Base-by-base conservation (phyloP, 192 early-diverging fungal genomes). In the Pilobolus umbonatus region DNA sequence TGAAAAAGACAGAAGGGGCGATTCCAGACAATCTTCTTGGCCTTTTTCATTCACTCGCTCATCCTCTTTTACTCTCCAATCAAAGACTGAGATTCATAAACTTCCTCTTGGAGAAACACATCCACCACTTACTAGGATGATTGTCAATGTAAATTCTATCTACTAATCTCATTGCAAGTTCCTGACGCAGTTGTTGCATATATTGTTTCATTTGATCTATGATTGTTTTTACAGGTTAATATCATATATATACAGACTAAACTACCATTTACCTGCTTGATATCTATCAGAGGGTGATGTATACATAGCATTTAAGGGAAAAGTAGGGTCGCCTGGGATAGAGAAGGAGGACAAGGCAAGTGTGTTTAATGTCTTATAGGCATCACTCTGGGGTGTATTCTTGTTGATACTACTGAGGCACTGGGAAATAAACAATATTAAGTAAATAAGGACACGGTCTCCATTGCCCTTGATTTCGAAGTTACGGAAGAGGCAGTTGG, bases 121-220 rank as follows among this genome's bases (percentile, higher is more conserved):
- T 80, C 97, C 97, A 99, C 95, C 95, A 99, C 71, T 99, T 99
- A 81, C 89, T 91, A 14, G 92, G 88, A 68, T 89, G 80, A 15
- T 80, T 83, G 38, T 91, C 90, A 15, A 73, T 62, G 76, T 91
- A 99, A 17, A 97, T 77, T 36, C 78, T 78, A 15, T 82, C 80
- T 4, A 85, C 78, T 28, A 99, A 74, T 32, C 97, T 75, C 38
- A 72, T 62, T 19, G 82, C 88, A 29, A 89, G 68, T 68, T 98
- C 97, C 68, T 96, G 91, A 48, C 97, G 88, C 53, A 94, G 71
- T 73, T 98, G 93, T 38, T 72, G 68, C 51, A 98, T 61, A 71
- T 99, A 99, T 74, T 92, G 88, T 46, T 84, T 78, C 58, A 97
- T 66, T 52, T 71, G 65, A 55, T 94, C 91, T 93, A 69, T 8